Evolutionary conservation across 768 basidiomycete species (phyloP), one percentile per base, ranked within the genome.

Genomic region (Boletus patriciae): DNA sequence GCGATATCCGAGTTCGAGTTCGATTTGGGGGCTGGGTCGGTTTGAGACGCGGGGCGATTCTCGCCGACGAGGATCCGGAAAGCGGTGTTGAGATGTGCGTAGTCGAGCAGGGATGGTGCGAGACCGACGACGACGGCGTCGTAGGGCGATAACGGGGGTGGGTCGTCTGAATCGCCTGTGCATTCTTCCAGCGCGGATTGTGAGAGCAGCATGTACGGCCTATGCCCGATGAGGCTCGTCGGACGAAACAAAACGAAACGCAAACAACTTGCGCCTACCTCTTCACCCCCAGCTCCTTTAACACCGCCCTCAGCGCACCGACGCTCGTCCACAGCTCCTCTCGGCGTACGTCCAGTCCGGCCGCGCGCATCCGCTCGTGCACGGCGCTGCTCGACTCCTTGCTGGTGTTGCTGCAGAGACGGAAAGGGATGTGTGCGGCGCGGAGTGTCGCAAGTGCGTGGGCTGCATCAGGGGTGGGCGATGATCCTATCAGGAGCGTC

Each of bases 71-170:
- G 80, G 21, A 90, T 77, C 4, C 86, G 81, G 60, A 89, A 90
- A 0, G 88, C 87, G 10, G 75, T 76, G 68, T 87, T 88, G 41
- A 91, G 77, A 49, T 75, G 67, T 1, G 71, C 65, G 64, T 88
- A 89, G 43, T 78, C 75, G 56, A 88, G 75, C 3, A 73, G 58
- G 1, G 69, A 55, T 1, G 83, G 84, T 0, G 85, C 78, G 18
- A 86, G 77, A 6, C 87, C 86, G 16, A 90, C 69, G n/a, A 88
- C 78, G 25, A 89, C 86, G 0, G 81, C 75, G 59, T 90, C 85
- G 61, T 79, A 79, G 11, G 61, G 34, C 0, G 31, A 15, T 16
- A 50, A 46, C 12, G 47, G 23, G 13, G 61, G 3, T 18, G 23
- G 15, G n/a, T 40, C 41, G 16, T 16, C 25, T 43, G 6, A 15